These are phyloP conservation scores for Pleurotus tuoliensis DNA, from an alignment of 768 basidiomycete genomes.

Conservation along the genomic window DNA sequence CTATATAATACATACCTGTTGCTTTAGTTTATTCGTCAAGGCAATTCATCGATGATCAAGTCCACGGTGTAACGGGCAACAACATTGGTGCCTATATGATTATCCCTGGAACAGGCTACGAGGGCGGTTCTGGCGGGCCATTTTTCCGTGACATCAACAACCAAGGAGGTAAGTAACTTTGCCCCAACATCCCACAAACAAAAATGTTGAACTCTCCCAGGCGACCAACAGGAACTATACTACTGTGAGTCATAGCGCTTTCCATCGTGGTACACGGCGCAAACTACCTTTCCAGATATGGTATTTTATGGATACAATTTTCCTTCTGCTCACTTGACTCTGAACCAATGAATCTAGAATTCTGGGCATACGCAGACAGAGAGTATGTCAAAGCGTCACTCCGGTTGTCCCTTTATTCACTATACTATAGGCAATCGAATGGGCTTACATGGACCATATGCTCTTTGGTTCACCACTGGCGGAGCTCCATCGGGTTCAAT, in stretches of 20 bases:
- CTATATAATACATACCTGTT: no score
- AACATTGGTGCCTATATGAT: slow-evolving; percentile 28
- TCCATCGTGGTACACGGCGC: not conserved
- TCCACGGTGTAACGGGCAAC: slow-evolving; percentile 29
- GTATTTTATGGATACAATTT: not conserved
- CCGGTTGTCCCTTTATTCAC: not conserved
- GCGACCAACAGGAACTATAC: slow-evolving; percentile 30
- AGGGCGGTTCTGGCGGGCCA: slow-evolving; percentile 26
- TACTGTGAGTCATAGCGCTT: slow-evolving; percentile 23
- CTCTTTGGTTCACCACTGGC: slow-evolving; percentile 36
- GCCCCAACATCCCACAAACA: not conserved
- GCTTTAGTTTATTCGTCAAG: slow-evolving; percentile 24
- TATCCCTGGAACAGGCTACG: slow-evolving; percentile 29
- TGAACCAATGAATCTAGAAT: slow-evolving; percentile 17
- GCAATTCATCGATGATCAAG: slow-evolving; percentile 31
- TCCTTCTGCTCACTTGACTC: not conserved
- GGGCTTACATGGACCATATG: slow-evolving; percentile 33
- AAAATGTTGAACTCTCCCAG: slow-evolving; percentile 9
- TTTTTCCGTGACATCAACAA: slow-evolving; percentile 34
- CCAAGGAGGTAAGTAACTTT: slow-evolving; percentile 22
- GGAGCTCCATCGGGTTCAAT: slow-evolving; percentile 23
- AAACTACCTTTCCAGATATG: slow-evolving; percentile 18
- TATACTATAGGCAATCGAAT: slow-evolving; percentile 20
- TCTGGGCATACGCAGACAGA: slow-evolving; percentile 36
- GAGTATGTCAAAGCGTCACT: slow-evolving; percentile 15